Evolutionary conservation across 2,329 filamentous ascomycete genomes (phyloP).

Genomic region (Atkinsonella hypoxylon): DNA sequence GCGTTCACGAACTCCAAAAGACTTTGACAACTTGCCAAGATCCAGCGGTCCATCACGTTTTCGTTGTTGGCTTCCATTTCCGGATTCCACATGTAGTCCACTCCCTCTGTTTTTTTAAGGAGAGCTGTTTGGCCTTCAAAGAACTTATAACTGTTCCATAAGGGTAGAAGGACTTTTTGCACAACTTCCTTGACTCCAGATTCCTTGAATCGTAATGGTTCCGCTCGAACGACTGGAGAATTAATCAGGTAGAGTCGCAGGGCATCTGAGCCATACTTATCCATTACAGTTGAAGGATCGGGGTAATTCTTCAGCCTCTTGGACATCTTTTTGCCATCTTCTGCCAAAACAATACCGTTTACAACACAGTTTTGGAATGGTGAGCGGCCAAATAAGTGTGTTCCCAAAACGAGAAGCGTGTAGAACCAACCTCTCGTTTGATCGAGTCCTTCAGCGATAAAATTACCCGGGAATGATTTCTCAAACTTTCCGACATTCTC

Average conservation of each 20-base stretch:
- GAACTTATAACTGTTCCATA: slow-evolving; percentile 98
- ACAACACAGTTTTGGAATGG: slow-evolving; percentile 96
- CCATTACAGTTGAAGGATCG: slow-evolving; percentile 71
- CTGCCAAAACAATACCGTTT: slow-evolving; percentile 85
- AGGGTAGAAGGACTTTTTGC: slow-evolving; percentile 74
- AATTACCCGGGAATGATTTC: slow-evolving; percentile 77
- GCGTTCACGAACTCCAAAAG: slow-evolving; percentile 83
- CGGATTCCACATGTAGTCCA: slow-evolving; percentile 71
- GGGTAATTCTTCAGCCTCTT: slow-evolving; percentile 96
- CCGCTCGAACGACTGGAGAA: slow-evolving; percentile 84
- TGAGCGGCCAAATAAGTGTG: slow-evolving; percentile 70
- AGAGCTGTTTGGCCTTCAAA: slow-evolving; percentile 81
- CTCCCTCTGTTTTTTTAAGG: slow-evolving; percentile 70
- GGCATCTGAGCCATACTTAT: slow-evolving; percentile 83
- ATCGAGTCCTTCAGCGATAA: slow-evolving; percentile 86
- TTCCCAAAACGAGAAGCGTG: slow-evolving; percentile 77
- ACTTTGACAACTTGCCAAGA: slow-evolving; percentile 83
- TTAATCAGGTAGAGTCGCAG: slow-evolving; percentile 94
- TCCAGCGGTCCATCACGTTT: slow-evolving; percentile 96
- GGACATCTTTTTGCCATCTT: slow-evolving; percentile 98
- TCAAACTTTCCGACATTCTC: slow-evolving; percentile 75
- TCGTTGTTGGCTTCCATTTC: slow-evolving; percentile 62
- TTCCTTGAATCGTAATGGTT: slow-evolving; percentile 86
- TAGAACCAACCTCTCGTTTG: slow-evolving; percentile 98
- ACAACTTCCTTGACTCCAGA: slow-evolving; percentile 89